Percentiles rank a stretch among this genome's conserved stretches.
Conservation (phyloP, 257 asterid genomes). For the Plantago ovata region DNA sequence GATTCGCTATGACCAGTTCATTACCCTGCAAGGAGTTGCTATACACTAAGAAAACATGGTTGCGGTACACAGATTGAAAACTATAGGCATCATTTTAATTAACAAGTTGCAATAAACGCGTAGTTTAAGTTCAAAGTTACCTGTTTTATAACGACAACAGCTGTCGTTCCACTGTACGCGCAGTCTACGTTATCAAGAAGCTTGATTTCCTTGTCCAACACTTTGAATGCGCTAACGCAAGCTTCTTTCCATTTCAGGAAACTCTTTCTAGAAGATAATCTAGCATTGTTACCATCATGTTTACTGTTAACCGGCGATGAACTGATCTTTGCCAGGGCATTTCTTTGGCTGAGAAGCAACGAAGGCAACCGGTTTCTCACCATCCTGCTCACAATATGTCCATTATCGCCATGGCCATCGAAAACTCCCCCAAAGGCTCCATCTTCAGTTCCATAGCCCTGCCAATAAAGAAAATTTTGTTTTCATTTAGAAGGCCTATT, state of each 20-base stretch:
- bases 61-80: no score
- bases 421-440: slow-evolving; percentile 66
- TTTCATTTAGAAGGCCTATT: no score
- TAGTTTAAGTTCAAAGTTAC: slow-evolving; percentile 24
- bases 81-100: neutral
- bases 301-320: slow-evolving; percentile 12
- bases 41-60: no score
- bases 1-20: slow-evolving; percentile 65
- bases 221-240: slow-evolving; percentile 50
- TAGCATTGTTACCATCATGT: slow-evolving; percentile 20
- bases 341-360: slow-evolving; percentile 49
- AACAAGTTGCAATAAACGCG: neutral
- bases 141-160: slow-evolving; percentile 61
- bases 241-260: slow-evolving; percentile 67
- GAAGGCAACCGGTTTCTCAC: slow-evolving; percentile 69
- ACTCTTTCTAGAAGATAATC: slow-evolving; percentile 25
- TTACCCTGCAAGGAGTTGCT: slow-evolving; percentile 41
- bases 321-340: slow-evolving; percentile 28
- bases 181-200: slow-evolving; percentile 45
- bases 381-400: slow-evolving; percentile 60
- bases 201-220: slow-evolving; percentile 63
- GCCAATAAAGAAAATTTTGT: neutral
- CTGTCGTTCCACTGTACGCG: slow-evolving; percentile 76
- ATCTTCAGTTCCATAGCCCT: slow-evolving; percentile 73
- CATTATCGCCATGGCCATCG: slow-evolving; percentile 84